Evolutionary conservation across 2,329 filamentous ascomycete genomes (phyloP), one percentile per base, ranked within the genome.

Genomic region (Diaporthe citri): DNA sequence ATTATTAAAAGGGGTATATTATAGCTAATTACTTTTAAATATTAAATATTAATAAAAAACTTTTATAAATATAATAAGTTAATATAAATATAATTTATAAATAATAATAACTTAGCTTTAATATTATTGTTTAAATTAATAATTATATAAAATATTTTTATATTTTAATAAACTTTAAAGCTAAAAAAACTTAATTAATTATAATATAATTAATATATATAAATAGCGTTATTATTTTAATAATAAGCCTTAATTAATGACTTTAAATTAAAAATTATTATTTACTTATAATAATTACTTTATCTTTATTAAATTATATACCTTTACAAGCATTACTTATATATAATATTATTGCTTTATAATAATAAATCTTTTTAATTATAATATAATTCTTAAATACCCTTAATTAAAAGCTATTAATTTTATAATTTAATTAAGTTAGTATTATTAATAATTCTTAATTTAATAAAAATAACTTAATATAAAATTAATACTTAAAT

Each of bases 111-210:
- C 13, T 34, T 59, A 36, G 9, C n/a, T 22, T n/a, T 39, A 39
- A 59, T 59, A 55, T 56, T 43, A 25, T 36, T 12, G 46, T 4
- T 17, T 28, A 56, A 39, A 28, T 20, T n/a, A 56, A 39, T 28
- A 36, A 56, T 71, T 59, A 22, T 43, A 57, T 31, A 34, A 46
- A 25, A 43, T 51, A 25, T 43, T 39, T 41, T 25, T 25, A 22
- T 43, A 48, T 28, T 55, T 59, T 39, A 57, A 71, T 55, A 57
- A 31, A 71, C 43, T 48, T 48, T 8, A 48, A n/a, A 48, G 22
- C 2, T 22, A 48, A 48, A 48, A 22, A 10, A 48, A 48, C 17
- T n/a, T 48, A n/a, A 48, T 48, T 48, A 48, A 48, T n/a, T n/a
- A 48, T 48, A 48, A n/a, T 10, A 10, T 48, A 48, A 20, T 48